Conservation (phyloP, 1,284 basidiomycete species). For the Thecaphora thlaspeos region DNA sequence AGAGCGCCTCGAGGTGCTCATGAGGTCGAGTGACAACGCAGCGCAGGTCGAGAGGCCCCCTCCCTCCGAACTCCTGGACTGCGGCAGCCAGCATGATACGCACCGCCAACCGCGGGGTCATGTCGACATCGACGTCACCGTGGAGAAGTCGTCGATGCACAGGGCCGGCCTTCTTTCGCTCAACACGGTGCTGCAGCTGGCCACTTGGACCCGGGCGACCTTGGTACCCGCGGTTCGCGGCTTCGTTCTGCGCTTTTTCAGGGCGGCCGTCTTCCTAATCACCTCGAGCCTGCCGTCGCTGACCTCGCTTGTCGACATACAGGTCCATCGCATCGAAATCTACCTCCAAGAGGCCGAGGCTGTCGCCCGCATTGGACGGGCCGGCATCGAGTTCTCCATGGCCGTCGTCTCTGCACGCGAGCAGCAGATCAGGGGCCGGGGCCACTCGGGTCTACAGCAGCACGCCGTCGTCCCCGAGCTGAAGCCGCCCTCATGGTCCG, state of each 20-base stretch:
- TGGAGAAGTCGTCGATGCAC: constrained; percentile 8
- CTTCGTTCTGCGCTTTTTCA: constrained; percentile 15
- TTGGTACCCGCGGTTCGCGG: constrained; percentile 12
- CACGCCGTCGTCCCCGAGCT: constrained; percentile 8
- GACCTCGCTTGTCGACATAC: constrained; percentile 45
- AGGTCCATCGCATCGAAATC: constrained; percentile 41
- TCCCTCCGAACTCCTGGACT: too few species aligned
- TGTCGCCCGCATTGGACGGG: constrained; percentile 27
- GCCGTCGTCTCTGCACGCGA: constrained; percentile 4
- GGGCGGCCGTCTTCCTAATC: constrained; percentile 34
- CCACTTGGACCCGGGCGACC: constrained; percentile 10
- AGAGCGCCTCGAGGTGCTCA: constrained; percentile 3
- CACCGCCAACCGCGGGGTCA: neutral
- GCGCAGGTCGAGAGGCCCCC: neutral
- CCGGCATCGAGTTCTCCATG: constrained; percentile 39
- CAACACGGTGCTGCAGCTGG: constrained; percentile 11
- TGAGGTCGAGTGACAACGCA: neutral
- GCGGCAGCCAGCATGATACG: neutral
- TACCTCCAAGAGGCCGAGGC: constrained; percentile 36
- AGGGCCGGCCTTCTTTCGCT: constrained; percentile 20
- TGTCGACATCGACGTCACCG: neutral
- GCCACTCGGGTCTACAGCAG: neutral
- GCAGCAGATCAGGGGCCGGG: neutral
- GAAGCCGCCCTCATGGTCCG: constrained; percentile 9
- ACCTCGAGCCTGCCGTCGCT: constrained; percentile 40